Evolutionary conservation across 306 rosid species (phyloP).

Genomic region (Potentilla sterilis): DNA sequence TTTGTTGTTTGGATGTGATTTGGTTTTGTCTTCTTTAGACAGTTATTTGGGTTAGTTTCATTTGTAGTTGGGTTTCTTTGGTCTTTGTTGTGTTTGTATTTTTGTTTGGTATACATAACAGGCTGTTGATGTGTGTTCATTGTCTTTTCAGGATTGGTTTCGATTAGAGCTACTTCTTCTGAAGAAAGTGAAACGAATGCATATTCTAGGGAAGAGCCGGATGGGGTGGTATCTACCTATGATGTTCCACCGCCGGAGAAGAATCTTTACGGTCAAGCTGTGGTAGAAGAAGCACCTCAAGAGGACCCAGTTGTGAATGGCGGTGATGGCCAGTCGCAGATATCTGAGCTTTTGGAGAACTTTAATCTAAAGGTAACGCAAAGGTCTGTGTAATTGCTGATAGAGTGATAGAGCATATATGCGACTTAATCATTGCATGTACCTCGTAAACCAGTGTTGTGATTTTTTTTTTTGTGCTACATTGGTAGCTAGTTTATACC

Average conservation of each 20-base stretch:
- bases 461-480: not conserved
- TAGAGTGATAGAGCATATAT: not conserved
- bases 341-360: conserved; percentile 35
- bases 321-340: conserved; percentile 31
- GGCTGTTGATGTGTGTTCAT: not conserved
- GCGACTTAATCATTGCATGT: not conserved
- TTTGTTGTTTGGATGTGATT: not conserved
- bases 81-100: not conserved
- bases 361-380: conserved; percentile 29
- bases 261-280: conserved; percentile 11
- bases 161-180: conserved; percentile 21
- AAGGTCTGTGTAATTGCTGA: not conserved
- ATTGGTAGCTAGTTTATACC: not conserved
- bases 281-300: conserved; percentile 30
- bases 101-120: not conserved
- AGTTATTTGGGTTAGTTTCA: not conserved
- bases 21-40: not conserved
- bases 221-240: conserved; percentile 18
- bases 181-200: conserved; percentile 33
- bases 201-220: conserved; percentile 23
- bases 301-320: conserved; percentile 38
- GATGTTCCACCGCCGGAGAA: conserved; percentile 26
- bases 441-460: not conserved
- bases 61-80: not conserved
- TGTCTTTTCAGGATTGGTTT: conserved; percentile 26